Evolutionary conservation across 2,329 filamentous ascomycete genomes (phyloP).

Genomic region (Chrysoporthe deuterocubensis): DNA sequence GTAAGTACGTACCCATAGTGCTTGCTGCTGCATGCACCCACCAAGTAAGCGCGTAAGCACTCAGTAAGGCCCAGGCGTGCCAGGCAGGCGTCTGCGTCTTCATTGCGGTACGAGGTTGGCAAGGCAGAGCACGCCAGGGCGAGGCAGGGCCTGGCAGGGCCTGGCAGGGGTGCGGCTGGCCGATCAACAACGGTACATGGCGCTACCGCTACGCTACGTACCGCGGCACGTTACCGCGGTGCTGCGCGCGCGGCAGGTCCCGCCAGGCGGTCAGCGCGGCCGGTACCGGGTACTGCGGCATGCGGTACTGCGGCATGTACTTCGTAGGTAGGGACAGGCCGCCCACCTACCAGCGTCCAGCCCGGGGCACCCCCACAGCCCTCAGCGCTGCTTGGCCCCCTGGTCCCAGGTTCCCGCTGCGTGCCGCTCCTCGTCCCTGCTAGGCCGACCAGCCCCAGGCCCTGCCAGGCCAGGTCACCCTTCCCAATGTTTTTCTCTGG

Average conservation of each 20-base stretch:
- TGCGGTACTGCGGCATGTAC: no score
- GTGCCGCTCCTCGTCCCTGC: conserved; percentile 2
- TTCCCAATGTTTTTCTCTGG: not conserved
- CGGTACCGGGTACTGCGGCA: not conserved
- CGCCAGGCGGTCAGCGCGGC: conserved; percentile 6
- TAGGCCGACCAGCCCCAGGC: not conserved
- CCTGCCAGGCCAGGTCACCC: not conserved
- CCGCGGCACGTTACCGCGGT: not conserved
- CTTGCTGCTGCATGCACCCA: no score
- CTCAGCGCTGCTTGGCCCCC: not conserved
- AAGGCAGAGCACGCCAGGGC: not conserved
- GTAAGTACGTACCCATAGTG: no score
- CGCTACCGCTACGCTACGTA: not conserved
- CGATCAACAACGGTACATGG: not conserved
- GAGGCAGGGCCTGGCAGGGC: not conserved
- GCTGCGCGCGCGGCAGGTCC: not conserved
- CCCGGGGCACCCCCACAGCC: not conserved
- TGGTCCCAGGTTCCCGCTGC: not conserved
- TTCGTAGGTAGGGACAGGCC: no score
- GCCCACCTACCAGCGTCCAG: not conserved
- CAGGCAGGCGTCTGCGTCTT: not conserved
- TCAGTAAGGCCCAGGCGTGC: no score
- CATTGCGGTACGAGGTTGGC: not conserved
- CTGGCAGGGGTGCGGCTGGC: not conserved
- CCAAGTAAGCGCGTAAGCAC: no score